These are phyloP conservation scores for Olyra latifolia DNA, from an alignment of 176 grass and related monocot genomes.

Conservation along the genomic window DNA sequence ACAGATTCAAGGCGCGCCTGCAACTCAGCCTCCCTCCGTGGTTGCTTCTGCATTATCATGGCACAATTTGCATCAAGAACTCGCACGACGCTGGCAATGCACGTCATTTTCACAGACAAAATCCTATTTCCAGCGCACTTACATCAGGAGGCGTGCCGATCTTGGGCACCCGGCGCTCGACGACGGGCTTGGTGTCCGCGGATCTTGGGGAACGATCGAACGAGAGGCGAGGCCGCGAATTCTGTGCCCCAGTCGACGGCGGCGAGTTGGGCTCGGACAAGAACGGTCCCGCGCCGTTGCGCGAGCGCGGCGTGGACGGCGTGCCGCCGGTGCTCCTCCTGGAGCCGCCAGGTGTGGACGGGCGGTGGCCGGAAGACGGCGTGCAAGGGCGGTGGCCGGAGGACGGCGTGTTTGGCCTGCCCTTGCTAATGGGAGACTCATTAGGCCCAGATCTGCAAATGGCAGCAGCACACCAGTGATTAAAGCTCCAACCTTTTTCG, in stretches of 20 bases:
- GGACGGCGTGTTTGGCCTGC: slow-evolving; percentile 61
- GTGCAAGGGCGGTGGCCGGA: slow-evolving; percentile 54
- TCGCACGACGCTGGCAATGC: neutral
- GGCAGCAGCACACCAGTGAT: neutral
- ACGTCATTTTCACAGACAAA: neutral
- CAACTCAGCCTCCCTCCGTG: slow-evolving; percentile 51
- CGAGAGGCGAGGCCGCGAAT: slow-evolving; percentile 67
- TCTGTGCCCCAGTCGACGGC: slow-evolving; percentile 39
- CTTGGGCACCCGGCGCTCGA: slow-evolving; percentile 77
- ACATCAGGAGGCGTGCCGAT: slow-evolving; percentile 77
- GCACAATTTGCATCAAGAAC: slow-evolving; percentile 6
- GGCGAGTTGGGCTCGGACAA: slow-evolving; percentile 72
- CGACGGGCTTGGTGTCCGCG: slow-evolving; percentile 61
- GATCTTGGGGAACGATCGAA: slow-evolving; percentile 88
- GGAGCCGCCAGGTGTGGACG: slow-evolving; percentile 41
- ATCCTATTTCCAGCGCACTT: neutral
- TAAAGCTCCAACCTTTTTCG: neutral
- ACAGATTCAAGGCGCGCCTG: slow-evolving; percentile 58
- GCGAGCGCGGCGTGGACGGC: slow-evolving; percentile 62
- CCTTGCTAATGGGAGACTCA: slow-evolving; percentile 70
- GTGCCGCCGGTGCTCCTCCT: slow-evolving; percentile 41
- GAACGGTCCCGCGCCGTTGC: slow-evolving; percentile 49
- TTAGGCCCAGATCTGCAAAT: slow-evolving; percentile 81
- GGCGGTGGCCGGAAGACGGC: slow-evolving; percentile 42
- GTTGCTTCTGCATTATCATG: slow-evolving; percentile 60